Evolutionary conservation across 1,139 yeast species (phyloP), one percentile per base, ranked within the genome.

Genomic region (Sugiyamaella castrensis): DNA sequence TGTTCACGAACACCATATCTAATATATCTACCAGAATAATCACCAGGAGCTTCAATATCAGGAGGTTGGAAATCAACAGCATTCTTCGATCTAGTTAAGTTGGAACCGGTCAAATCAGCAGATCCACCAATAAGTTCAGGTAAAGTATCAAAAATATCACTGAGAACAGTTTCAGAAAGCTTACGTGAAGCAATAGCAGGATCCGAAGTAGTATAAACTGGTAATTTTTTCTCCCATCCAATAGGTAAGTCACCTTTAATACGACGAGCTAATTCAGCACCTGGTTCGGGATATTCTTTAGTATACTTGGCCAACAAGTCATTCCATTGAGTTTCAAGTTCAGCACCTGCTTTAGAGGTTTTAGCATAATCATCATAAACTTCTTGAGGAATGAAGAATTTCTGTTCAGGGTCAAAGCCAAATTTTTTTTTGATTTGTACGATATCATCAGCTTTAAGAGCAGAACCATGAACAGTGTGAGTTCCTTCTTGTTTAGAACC

Each of bases 1-100:
- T 94, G 98, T 77, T 92, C 99, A 75, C 99, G 87, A 58, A 92
- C 97, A 82, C 99, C 99, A 71, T 86, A 92, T 77, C 98, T 86
- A 71, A 92, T 80, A 77, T 92, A 92, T 71, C 97, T 85, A 70
- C 99, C 99, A 54, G 81, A 59, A 77, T 84, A 91, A 69, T 81
- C 81, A 73, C 98, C 98, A 59, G 88, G 76, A 47, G 82, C 82
- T 58, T 91, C 75, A 34, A 29, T 33, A 53, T 81, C 67, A 50
- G 92, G 88, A 54, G 94, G 89, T 79, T 92, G 98, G 94, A 91
- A 92, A 72, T 92, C 97, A 60, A 80, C 80, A 54, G 95, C 87
- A 54, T 76, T 84, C 66, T 79, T 69, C 76, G 95, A 81, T 79
- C 95, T 84, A 66, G 98, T 94, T 78, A 91, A 81, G 80, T 92